phyloP scores from a whole-genome alignment of 306 rosid genomes.

The Vigna hirtella region DNA sequence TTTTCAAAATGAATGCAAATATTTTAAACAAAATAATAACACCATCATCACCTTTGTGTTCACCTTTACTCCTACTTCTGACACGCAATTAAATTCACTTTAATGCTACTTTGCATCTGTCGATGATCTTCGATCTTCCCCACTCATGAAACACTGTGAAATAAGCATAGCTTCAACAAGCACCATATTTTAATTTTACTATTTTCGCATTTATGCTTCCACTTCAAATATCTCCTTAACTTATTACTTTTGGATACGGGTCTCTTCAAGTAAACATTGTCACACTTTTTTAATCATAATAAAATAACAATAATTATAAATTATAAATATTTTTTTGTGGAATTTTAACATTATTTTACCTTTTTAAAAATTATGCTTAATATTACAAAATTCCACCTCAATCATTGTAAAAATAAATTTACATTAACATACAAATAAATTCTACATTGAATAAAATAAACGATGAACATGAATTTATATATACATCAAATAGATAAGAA shows the following conservation, averaged over 20 bases:
- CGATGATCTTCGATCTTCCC: not conserved
- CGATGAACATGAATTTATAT: too few relatives aligned
- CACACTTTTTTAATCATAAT: too few relatives aligned
- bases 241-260: not conserved
- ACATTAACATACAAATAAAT: too few relatives aligned
- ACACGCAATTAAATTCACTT: slow-evolving; percentile 36
- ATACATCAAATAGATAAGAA: too few relatives aligned
- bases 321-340: too few relatives aligned
- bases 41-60: not conserved
- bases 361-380: too few relatives aligned
- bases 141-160: not conserved
- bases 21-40: not conserved
- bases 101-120: slow-evolving; percentile 22
- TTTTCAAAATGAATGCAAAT: not conserved
- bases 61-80: slow-evolving; percentile 9
- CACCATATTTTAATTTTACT: too few relatives aligned
- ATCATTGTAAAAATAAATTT: too few relatives aligned
- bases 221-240: not conserved
- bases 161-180: not conserved
- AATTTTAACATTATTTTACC: too few relatives aligned
- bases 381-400: too few relatives aligned
- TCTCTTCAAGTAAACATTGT: not conserved
- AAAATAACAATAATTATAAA: too few relatives aligned
- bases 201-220: not conserved
- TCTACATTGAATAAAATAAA: too few relatives aligned